Evolutionary conservation across 2,329 filamentous ascomycete species (phyloP).

Genomic region (Colletotrichum gloeosporioides): DNA sequence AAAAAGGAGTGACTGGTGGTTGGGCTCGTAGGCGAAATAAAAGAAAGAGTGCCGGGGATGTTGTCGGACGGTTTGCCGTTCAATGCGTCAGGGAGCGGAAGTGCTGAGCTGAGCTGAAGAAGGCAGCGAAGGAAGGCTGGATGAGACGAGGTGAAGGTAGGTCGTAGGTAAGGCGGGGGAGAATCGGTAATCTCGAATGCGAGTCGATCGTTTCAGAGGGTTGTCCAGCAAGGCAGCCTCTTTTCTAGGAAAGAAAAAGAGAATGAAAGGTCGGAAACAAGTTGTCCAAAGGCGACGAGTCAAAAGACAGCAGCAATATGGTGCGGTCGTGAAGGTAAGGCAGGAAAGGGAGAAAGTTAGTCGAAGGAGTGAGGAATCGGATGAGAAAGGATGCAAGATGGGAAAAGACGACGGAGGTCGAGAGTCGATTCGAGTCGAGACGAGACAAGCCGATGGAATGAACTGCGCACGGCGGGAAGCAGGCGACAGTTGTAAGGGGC

Average conservation of each 20-base stretch:
- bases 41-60: background rate
- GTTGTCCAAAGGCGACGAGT: slow-evolving; percentile 1
- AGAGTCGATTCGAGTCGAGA: background rate
- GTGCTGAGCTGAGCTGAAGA: background rate
- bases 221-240: slow-evolving; percentile 23
- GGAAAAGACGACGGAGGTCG: background rate
- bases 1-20: slow-evolving; percentile 22
- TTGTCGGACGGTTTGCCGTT: background rate
- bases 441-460: background rate
- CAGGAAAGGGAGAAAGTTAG: background rate
- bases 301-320: background rate
- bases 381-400: slow-evolving; percentile 6
- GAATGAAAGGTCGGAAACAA: slow-evolving; percentile 1
- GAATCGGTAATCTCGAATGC: background rate
- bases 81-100: slow-evolving; percentile 4
- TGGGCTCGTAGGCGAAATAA: slow-evolving; percentile 1
- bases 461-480: background rate
- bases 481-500: slow-evolving; percentile 14
- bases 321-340: background rate
- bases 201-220: slow-evolving; percentile 13
- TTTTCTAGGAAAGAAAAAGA: slow-evolving; percentile 11
- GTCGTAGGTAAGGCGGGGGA: background rate
- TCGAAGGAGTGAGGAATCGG: slow-evolving; percentile 11
- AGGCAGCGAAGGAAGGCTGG: background rate
- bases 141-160: background rate